Conservation (phyloP, 1,284 basidiomycete genomes). For the Neotropicomus parvogracilis region DNA sequence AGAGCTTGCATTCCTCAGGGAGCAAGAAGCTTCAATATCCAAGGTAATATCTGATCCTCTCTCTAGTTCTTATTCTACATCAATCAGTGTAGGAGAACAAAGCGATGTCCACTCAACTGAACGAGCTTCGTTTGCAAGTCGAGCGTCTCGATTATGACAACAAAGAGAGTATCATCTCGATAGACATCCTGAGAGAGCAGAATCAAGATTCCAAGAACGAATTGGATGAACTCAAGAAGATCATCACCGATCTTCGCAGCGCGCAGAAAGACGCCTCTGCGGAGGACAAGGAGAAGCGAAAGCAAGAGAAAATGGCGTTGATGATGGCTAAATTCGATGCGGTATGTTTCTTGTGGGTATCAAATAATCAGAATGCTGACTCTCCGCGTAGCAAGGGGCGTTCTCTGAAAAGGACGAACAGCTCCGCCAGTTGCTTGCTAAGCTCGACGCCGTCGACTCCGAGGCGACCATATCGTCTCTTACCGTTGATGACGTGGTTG, state of each 20-base stretch:
- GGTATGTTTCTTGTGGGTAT: conserved; percentile 44
- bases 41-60: conserved; percentile 47
- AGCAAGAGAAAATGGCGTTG: conserved; percentile 99
- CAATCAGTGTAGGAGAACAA: conserved; percentile 75
- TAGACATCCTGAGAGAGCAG: conserved; percentile 96
- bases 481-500: conserved; percentile 73
- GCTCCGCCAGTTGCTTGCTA: conserved; percentile 77
- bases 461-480: conserved; percentile 54
- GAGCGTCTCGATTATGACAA: conserved; percentile 94
- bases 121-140: conserved; percentile 88
- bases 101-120: conserved; percentile 83
- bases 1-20: conserved; percentile 84
- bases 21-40: conserved; percentile 78
- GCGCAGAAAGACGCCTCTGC: conserved; percentile 82
- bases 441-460: conserved; percentile 76
- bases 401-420: conserved; percentile 95
- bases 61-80: conserved; percentile 5
- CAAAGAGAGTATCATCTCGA: conserved; percentile 92
- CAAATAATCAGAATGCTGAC: conserved; percentile 9
- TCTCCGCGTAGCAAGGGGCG: conserved; percentile 60
- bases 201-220: conserved; percentile 85
- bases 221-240: conserved; percentile 85
- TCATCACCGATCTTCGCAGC: conserved; percentile 74
- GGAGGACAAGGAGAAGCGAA: conserved; percentile 98
- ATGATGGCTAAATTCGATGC: conserved; percentile 99